Conservation (phyloP, 108 stramenopile genomes). For the Fragilariopsis cylindrus region DNA sequence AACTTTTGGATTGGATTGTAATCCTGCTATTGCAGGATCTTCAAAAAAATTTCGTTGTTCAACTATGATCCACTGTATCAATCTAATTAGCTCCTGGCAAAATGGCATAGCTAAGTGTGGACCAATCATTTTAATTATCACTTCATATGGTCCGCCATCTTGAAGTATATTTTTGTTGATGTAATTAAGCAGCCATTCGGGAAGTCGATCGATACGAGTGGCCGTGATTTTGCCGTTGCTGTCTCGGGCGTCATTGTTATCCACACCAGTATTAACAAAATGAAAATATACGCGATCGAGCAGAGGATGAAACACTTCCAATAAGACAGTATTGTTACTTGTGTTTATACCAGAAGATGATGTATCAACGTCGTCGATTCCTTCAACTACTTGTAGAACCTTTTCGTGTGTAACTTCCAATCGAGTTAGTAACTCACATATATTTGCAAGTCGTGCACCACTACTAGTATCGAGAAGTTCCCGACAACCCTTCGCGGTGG, state of each 20-base stretch:
- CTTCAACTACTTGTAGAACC: conserved; percentile 4
- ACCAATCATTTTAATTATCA: not conserved
- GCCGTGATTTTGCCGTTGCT: conserved; percentile 34
- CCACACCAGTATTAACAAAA: conserved; percentile 58
- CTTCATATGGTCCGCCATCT: conserved; percentile 12
- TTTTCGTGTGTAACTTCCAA: conserved; percentile 7
- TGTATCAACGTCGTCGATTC: conserved; percentile 8
- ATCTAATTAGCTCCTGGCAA: conserved; percentile 54
- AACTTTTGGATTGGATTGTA: conserved; percentile 36
- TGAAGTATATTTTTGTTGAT: conserved; percentile 55
- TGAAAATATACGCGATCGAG: conserved; percentile 49
- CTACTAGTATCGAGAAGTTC: not conserved
- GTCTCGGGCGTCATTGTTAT: conserved; percentile 8
- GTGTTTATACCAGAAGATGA: not conserved
- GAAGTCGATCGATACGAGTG: conserved; percentile 63
- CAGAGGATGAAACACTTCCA: conserved; percentile 27
- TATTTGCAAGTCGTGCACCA: not conserved
- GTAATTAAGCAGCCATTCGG: conserved; percentile 77
- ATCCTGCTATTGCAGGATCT: conserved; percentile 57
- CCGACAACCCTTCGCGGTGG: conserved; percentile 8
- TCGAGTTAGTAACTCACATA: conserved; percentile 10
- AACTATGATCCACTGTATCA: conserved; percentile 62
- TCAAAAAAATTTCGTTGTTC: conserved; percentile 66
- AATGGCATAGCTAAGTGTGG: conserved; percentile 30
- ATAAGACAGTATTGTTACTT: conserved; percentile 4